Percentiles rank a stretch among this genome's conserved stretches.
Conservation (phyloP, 2,329 filamentous ascomycete genomes). For the Alternaria rosae region DNA sequence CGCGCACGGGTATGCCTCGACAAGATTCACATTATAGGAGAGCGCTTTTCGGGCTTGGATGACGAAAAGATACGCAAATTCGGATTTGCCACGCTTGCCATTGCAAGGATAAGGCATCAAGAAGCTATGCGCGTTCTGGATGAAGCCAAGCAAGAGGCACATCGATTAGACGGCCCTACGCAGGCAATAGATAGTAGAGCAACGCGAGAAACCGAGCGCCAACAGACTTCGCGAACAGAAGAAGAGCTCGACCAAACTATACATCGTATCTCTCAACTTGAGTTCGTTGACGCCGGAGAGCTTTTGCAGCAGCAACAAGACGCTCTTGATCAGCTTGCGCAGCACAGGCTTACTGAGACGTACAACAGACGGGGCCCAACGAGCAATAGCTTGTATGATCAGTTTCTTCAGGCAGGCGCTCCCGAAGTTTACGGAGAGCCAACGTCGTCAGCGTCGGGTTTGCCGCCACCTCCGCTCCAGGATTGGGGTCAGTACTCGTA, state of each 20-base stretch:
- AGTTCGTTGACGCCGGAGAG: neutral
- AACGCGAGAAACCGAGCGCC: neutral
- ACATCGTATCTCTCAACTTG: neutral
- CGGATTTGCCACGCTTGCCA: neutral
- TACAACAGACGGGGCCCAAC: neutral
- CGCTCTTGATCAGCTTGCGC: neutral
- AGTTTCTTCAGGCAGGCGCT: neutral
- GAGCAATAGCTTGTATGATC: neutral
- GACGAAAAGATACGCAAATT: neutral
- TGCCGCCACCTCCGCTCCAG: neutral
- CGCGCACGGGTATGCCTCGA: neutral
- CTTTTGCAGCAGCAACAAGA: neutral
- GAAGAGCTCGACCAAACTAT: neutral
- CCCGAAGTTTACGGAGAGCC: neutral
- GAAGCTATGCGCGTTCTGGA: neutral
- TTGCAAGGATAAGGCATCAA: neutral
- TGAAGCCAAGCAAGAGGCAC: neutral
- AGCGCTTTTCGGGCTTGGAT: neutral
- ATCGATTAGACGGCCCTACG: neutral
- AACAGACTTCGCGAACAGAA: accelerated
- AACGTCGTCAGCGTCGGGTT: neutral
- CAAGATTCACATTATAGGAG: neutral
- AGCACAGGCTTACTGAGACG: neutral
- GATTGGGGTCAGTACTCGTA: neutral
- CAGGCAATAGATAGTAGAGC: neutral